These are phyloP conservation scores for Davidsoniella australis DNA, from an alignment of 2,329 filamentous ascomycete genomes.

Conservation along the genomic window DNA sequence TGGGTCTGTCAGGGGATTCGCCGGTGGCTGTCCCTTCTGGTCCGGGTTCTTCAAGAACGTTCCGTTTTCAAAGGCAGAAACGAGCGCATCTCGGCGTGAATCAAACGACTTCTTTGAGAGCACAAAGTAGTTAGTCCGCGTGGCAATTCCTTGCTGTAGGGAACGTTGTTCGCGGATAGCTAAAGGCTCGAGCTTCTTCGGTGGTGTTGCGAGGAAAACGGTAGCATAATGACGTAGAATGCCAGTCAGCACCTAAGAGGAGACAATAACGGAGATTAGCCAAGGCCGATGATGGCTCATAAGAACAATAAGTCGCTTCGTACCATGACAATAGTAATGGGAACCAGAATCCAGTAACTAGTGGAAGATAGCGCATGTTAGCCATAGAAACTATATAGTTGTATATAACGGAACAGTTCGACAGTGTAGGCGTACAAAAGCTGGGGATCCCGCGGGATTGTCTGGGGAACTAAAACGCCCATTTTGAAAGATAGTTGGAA, in stretches of 20 bases:
- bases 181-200: conserved; percentile 63
- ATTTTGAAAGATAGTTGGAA: background rate
- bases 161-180: conserved; percentile 74
- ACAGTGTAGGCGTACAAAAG: conserved; percentile 56
- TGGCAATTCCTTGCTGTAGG: conserved; percentile 66
- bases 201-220: conserved; percentile 69
- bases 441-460: conserved; percentile 95
- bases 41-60: conserved; percentile 82
- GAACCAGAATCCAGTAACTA: conserved; percentile 97
- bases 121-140: conserved; percentile 67
- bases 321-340: conserved; percentile 91
- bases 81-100: conserved; percentile 61
- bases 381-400: background rate
- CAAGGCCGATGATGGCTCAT: background rate
- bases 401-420: background rate
- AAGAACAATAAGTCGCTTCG: background rate
- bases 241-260: conserved; percentile 58
- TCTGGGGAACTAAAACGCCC: conserved; percentile 37
- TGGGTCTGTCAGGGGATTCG: conserved; percentile 91
- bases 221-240: conserved; percentile 92
- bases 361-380: conserved; percentile 15
- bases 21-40: conserved; percentile 65
- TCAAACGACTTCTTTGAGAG: conserved; percentile 66
- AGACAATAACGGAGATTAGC: background rate
- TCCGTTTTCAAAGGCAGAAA: conserved; percentile 68